These are phyloP conservation scores for Bullera alba DNA, from an alignment of 768 basidiomycete species.

Conservation along the genomic window DNA sequence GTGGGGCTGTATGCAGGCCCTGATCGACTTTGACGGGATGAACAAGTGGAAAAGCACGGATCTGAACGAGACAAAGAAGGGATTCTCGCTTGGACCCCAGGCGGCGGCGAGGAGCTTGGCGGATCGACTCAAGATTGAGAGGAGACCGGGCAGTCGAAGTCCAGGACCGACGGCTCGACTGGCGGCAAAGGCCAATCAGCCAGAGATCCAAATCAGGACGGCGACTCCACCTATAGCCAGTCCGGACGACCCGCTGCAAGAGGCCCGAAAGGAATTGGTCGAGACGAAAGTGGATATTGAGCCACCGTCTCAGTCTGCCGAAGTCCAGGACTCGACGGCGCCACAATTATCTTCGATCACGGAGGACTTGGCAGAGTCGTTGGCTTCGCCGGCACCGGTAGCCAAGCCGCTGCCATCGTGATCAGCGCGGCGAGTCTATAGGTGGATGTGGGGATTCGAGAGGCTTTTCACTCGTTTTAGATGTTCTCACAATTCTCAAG, in stretches of 20 bases:
- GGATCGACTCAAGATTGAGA: constrained; percentile 29
- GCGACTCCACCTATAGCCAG: constrained; percentile 4
- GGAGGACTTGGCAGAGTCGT: too few species aligned
- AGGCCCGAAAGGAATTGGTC: constrained; percentile 4
- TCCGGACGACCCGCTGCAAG: constrained; percentile 5
- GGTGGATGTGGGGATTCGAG: too few species aligned
- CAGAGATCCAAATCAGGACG: constrained; percentile 9
- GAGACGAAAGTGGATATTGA: neutral
- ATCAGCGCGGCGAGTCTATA: too few species aligned
- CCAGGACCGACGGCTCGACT: too few species aligned
- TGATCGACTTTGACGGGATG: constrained; percentile 49
- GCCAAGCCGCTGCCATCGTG: too few species aligned
- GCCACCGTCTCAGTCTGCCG: too few species aligned
- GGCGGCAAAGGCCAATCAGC: neutral
- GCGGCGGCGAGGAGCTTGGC: constrained; percentile 40
- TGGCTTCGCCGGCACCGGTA: too few species aligned
- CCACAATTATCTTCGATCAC: too few species aligned
- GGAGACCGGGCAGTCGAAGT: constrained; percentile 12
- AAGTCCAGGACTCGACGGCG: too few species aligned
- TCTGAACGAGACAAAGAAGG: constrained; percentile 31
- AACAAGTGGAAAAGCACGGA: constrained; percentile 42
- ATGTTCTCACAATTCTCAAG: too few species aligned
- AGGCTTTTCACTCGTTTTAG: too few species aligned
- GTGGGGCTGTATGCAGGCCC: constrained; percentile 81
- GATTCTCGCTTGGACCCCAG: constrained; percentile 35